Evolutionary conservation across 1,284 basidiomycete species (phyloP).

Genomic region (Trichosporon faecale): DNA sequence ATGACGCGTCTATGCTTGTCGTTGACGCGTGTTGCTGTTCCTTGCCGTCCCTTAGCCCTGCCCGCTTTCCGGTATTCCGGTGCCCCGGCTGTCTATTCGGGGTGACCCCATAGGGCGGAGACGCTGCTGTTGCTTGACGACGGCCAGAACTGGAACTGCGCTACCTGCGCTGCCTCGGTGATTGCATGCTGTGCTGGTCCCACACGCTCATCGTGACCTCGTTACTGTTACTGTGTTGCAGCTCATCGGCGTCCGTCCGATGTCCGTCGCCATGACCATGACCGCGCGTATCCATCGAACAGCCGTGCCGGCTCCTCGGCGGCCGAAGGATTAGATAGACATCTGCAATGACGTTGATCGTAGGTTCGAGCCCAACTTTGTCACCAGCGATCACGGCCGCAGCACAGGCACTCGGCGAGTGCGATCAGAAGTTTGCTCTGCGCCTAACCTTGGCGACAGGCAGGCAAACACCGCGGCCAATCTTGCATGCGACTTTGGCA

Average conservation of each 20-base stretch:
- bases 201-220: not conserved
- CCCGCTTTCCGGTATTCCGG: not conserved
- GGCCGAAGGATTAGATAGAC: not conserved
- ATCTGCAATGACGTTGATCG: not conserved
- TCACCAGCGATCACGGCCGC: not conserved
- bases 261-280: not conserved
- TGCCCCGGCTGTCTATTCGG: not conserved
- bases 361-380: constrained; percentile 1
- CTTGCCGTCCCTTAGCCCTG: not conserved
- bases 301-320: not conserved
- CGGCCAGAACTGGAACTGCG: not conserved
- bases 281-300: not conserved
- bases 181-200: not conserved
- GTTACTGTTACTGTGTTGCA: not conserved
- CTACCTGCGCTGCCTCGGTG: not conserved
- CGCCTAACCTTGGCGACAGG: not conserved
- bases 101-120: not conserved
- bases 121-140: not conserved
- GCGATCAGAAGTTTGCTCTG: not conserved
- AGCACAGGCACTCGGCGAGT: not conserved
- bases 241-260: not conserved
- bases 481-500: too few species aligned
- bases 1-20: not conserved
- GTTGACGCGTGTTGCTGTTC: not conserved
- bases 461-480: too few species aligned